Conservation (phyloP, 2,329 filamentous ascomycete genomes). For the Aspergillus oerlinghausenensis region DNA sequence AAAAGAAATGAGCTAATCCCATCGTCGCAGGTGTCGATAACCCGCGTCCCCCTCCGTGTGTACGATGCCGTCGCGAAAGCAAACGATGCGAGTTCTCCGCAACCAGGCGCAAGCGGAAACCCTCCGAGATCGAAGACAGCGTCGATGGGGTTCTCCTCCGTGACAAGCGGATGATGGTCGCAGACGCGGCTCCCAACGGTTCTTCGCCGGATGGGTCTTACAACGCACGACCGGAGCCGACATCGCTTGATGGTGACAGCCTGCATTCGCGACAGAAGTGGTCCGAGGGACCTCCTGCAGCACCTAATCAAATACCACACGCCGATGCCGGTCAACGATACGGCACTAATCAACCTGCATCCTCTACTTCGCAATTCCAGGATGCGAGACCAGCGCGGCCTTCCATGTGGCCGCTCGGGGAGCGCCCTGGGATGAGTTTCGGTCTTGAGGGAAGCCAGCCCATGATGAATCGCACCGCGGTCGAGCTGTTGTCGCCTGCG, state of each 20-base stretch:
- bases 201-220: conserved; percentile 22
- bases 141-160: conserved; percentile 39
- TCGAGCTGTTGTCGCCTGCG: conserved; percentile 57
- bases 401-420: conserved; percentile 22
- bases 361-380: conserved; percentile 17
- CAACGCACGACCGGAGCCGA: conserved; percentile 22
- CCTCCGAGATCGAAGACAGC: conserved; percentile 45
- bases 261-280: conserved; percentile 26
- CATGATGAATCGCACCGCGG: conserved; percentile 57
- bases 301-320: conserved; percentile 15
- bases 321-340: conserved; percentile 23
- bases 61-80: conserved; percentile 86
- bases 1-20: conserved; percentile 8
- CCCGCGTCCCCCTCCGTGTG: conserved; percentile 88
- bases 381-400: conserved; percentile 24
- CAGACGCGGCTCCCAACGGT: conserved; percentile 36
- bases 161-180: conserved; percentile 50
- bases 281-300: conserved; percentile 24
- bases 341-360: conserved; percentile 21
- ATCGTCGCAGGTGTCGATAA: conserved; percentile 65
- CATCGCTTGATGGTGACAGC: conserved; percentile 20
- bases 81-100: conserved; percentile 98
- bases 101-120: conserved; percentile 86
- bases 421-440: conserved; percentile 23
- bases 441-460: conserved; percentile 51